phyloP scores from a whole-genome alignment of 2,329 filamentous ascomycete species.

The Monilinia fructigena region DNA sequence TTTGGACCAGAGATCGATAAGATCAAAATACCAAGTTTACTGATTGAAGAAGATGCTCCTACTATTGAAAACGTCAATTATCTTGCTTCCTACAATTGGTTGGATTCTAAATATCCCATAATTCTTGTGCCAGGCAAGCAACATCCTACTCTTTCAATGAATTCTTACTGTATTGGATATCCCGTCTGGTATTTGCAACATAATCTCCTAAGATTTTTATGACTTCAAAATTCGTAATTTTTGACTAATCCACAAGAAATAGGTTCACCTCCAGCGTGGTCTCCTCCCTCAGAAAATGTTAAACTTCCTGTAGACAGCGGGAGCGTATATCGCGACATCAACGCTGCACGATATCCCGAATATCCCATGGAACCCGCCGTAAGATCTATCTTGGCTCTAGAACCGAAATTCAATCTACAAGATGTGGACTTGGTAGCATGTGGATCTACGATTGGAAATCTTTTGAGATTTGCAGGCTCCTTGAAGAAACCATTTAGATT shows the following conservation, averaged over 20 bases:
- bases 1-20: conserved; percentile 28
- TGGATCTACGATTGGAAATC: conserved; percentile 58
- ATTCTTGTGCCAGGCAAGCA: conserved; percentile 49
- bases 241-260: not conserved
- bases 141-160: not conserved
- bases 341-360: conserved; percentile 44
- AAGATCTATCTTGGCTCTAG: conserved; percentile 42
- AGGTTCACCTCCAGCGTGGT: conserved; percentile 54
- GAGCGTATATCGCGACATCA: conserved; percentile 44
- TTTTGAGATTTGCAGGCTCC: conserved; percentile 54
- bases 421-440: conserved; percentile 58
- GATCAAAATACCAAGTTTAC: conserved; percentile 26
- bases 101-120: conserved; percentile 40
- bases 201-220: not conserved
- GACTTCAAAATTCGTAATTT: not conserved
- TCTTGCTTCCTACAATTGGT: conserved; percentile 55
- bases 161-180: not conserved
- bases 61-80: conserved; percentile 45
- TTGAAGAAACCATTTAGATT: conserved; percentile 55
- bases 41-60: conserved; percentile 32
- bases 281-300: conserved; percentile 41
- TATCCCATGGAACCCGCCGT: conserved; percentile 46
- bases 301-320: conserved; percentile 47
- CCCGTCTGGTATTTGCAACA: not conserved
- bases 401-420: conserved; percentile 40